A percentile compares a stretch with the other conserved stretches of the same genome.
These are phyloP conservation scores for Biscutella laevigata DNA, from an alignment of 441 rosid genomes.

Conservation along the genomic window DNA sequence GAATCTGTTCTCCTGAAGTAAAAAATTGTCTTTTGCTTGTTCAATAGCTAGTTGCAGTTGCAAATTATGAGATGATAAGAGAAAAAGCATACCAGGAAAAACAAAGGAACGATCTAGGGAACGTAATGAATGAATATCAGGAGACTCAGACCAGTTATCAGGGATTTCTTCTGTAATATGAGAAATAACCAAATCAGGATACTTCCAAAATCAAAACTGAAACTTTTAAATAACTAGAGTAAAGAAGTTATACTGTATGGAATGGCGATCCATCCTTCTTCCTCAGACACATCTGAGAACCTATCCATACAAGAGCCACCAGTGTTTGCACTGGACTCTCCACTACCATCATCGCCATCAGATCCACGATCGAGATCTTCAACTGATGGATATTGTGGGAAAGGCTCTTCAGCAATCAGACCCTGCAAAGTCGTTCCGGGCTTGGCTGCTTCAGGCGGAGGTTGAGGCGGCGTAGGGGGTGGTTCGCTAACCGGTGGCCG, in stretches of 20 bases:
- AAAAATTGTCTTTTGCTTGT: neutral
- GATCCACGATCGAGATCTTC: slow-evolving; percentile 33
- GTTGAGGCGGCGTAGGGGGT: slow-evolving; percentile 29
- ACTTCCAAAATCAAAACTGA: neutral
- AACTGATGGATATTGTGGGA: slow-evolving; percentile 36
- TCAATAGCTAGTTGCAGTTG: slow-evolving; percentile 2
- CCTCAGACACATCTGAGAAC: slow-evolving; percentile 67
- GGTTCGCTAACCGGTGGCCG: slow-evolving; percentile 43
- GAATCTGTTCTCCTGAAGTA: slow-evolving; percentile 79
- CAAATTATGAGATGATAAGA: slow-evolving; percentile 12
- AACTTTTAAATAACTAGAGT: neutral
- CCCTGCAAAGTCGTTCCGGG: slow-evolving; percentile 50
- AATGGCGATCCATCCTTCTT: slow-evolving; percentile 86
- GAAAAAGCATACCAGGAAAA: slow-evolving; percentile 61
- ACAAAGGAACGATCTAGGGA: slow-evolving; percentile 78
- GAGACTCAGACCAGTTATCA: slow-evolving; percentile 54
- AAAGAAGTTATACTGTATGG: slow-evolving; percentile 58
- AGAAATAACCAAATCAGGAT: neutral
- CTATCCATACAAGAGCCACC: slow-evolving; percentile 33
- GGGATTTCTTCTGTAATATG: slow-evolving; percentile 55
- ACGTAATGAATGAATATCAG: slow-evolving; percentile 48
- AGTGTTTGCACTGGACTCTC: slow-evolving; percentile 23
- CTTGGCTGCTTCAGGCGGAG: slow-evolving; percentile 27
- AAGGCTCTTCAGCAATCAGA: slow-evolving; percentile 53
- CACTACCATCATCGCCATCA: slow-evolving; percentile 33